These are phyloP conservation scores for Alternaria burnsii DNA, from an alignment of 2,329 filamentous ascomycete species.

Conservation along the genomic window DNA sequence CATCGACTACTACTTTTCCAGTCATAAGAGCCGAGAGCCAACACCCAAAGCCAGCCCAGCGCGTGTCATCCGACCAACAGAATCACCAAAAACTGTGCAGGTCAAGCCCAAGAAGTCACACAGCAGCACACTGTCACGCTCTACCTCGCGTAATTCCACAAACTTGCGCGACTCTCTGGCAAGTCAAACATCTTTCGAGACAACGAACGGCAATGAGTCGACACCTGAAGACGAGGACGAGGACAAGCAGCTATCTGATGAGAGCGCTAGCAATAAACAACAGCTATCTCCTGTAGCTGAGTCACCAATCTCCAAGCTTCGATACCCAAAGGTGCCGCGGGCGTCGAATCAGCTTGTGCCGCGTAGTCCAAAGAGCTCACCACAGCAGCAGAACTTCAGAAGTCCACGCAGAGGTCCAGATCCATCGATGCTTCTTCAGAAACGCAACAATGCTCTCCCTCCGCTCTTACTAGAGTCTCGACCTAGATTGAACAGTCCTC, in stretches of 20 bases:
- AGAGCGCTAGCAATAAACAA: conserved; percentile 24
- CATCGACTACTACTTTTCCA: conserved; percentile 50
- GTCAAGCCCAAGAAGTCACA: conserved; percentile 38
- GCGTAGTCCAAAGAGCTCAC: conserved; percentile 41
- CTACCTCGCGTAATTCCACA: conserved; percentile 39
- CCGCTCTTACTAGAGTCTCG: conserved; percentile 48
- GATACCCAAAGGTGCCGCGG: conserved; percentile 59
- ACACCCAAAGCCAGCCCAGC: conserved; percentile 27
- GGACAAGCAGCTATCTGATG: conserved; percentile 40
- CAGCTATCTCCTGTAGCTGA: conserved; percentile 54
- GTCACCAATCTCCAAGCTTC: conserved; percentile 54
- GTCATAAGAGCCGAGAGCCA: conserved; percentile 16
- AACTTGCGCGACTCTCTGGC: conserved; percentile 45
- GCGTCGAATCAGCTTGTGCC: conserved; percentile 58
- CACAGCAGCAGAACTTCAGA: conserved; percentile 16
- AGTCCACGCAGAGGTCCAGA: conserved; percentile 17
- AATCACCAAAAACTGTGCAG: conserved; percentile 29
- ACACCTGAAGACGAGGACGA: conserved; percentile 57
- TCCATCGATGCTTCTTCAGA: conserved; percentile 22
- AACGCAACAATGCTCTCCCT: conserved; percentile 27
- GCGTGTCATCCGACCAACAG: conserved; percentile 20
- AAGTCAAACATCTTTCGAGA: conserved; percentile 58
- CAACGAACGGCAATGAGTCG: conserved; percentile 55
- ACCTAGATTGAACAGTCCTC: conserved; percentile 19
- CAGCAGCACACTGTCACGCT: conserved; percentile 39